Base-by-base conservation (phyloP, 345 rosid species). In the Mangifera indica region DNA sequence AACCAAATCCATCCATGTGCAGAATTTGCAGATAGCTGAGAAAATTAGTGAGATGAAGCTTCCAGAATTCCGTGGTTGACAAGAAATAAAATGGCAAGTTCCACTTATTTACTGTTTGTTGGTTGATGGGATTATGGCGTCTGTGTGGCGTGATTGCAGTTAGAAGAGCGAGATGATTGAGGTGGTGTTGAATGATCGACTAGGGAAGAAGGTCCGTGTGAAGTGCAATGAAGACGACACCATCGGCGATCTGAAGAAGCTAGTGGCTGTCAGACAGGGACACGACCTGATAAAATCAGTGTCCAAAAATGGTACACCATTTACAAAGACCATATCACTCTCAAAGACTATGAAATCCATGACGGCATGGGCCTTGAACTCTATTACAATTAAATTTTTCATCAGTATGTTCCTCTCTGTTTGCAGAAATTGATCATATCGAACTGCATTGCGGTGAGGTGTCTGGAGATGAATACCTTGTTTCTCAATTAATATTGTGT, bases 331-430 rank as follows among this genome's bases (percentile, higher is more conserved):
- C n/a, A n/a, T 58, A 89, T 89, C 72, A 88, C 95, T 68, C 95
- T 88, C 60, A 78, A 79, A 77, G 94, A 89, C 79, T 87, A 89
- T 79, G 92, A 89, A 81, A 83, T 89, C 53, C 95, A 87, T 56
- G 92, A 90, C 15, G 92, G 92, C 70, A 90, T 88, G 88, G 93
- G 91, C 57, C 92, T 86, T 79, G 91, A 88, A 83, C 91, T 90
- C 74, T 88, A 88, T 78, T 88, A 88, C 78, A 90, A 81, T 63
- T 90, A 71, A 83, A 10, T 8, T 20, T 13, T 24, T 15, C 6
- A 24, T 21, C 8, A 3, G 69, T 40, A 53, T 46, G 61, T 32
- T 32, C 6, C 32, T 15, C 52, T n/a, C n/a, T n/a, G n/a, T 44
- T 18, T 57, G 10, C 55, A 56, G 72, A 64, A 37, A 21, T 57